These are phyloP conservation scores for Begonia peltatifolia DNA, from an alignment of 306 rosid genomes.

Conservation along the genomic window DNA sequence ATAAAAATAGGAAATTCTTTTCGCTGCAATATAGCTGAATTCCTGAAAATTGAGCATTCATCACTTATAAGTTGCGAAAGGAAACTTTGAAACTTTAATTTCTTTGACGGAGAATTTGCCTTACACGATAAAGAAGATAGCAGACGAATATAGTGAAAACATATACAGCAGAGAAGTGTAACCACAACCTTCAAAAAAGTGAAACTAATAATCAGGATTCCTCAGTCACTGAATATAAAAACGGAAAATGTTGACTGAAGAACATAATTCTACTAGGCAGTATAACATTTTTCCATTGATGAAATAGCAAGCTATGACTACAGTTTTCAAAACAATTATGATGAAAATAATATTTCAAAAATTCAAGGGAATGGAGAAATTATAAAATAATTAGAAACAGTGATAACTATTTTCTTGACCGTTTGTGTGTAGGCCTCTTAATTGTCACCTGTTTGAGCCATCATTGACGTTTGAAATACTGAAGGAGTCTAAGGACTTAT, in stretches of 20 bases:
- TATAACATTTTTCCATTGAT: too few species aligned
- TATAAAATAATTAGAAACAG: too few species aligned
- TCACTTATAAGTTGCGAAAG: neutral
- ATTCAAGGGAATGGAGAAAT: too few species aligned
- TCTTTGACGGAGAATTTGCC: slow-evolving; percentile 17
- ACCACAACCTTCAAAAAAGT: slow-evolving; percentile 62
- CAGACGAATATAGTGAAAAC: slow-evolving; percentile 70
- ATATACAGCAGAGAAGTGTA: slow-evolving; percentile 71
- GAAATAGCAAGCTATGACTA: too few species aligned
- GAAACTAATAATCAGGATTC: slow-evolving; percentile 22
- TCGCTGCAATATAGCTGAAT: slow-evolving; percentile 42
- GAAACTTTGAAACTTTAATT: neutral
- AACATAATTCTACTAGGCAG: neutral
- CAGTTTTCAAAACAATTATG: neutral
- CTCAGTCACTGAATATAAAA: neutral
- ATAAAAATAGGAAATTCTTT: slow-evolving; percentile 39
- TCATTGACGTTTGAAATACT: slow-evolving; percentile 60
- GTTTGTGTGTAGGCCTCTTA: neutral
- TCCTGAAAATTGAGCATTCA: slow-evolving; percentile 28
- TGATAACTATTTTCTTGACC: too few species aligned
- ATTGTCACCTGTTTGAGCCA: slow-evolving; percentile 60
- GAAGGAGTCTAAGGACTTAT: slow-evolving; percentile 70
- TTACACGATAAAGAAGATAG: slow-evolving; percentile 71
- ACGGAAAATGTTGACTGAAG: neutral
- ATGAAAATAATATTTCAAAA: neutral